These are phyloP conservation scores for Dillenia turbinata DNA, from an alignment of 164 flowering plant species.

Conservation along the genomic window DNA sequence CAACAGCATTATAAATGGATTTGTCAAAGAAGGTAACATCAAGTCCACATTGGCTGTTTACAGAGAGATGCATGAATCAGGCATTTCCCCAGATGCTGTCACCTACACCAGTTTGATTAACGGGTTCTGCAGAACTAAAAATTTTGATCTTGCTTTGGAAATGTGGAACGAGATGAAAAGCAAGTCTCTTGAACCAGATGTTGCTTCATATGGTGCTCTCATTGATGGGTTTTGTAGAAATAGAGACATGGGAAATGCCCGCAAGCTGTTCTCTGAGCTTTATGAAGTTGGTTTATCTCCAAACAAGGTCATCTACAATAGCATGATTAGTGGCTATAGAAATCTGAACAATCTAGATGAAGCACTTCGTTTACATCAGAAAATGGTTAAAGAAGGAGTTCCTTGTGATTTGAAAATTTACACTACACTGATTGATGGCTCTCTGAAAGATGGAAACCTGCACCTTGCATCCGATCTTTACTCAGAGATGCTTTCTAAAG, in stretches of 20 bases:
- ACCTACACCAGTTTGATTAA: constrained; percentile 61
- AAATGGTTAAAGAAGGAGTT: constrained; percentile 51
- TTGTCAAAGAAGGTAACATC: constrained; percentile 39
- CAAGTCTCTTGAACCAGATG: constrained; percentile 48
- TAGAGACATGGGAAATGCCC: constrained; percentile 58
- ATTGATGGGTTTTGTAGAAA: constrained; percentile 67
- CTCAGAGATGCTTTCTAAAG: constrained; percentile 57
- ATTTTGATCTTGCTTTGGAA: constrained; percentile 53
- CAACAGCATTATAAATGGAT: constrained; percentile 67
- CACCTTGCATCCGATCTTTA: constrained; percentile 45
- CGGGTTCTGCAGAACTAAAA: constrained; percentile 50
- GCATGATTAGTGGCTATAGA: constrained; percentile 65
- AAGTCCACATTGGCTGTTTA: constrained; percentile 45
- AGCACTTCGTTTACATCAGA: constrained; percentile 44
- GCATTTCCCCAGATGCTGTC: constrained; percentile 53
- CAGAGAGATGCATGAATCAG: constrained; percentile 47
- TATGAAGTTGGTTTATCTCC: constrained; percentile 56
- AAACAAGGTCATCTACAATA: constrained; percentile 45
- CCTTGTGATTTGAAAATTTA: constrained; percentile 55
- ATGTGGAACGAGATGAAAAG: constrained; percentile 46
- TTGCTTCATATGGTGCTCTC: constrained; percentile 51
- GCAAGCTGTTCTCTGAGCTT: constrained; percentile 48
- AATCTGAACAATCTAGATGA: constrained; percentile 49
- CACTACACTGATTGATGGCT: constrained; percentile 68
- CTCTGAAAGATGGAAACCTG: constrained; percentile 46